These are phyloP conservation scores for Dictyostelium capitatum DNA, from an alignment of 78 protist genomes.

Conservation along the genomic window DNA sequence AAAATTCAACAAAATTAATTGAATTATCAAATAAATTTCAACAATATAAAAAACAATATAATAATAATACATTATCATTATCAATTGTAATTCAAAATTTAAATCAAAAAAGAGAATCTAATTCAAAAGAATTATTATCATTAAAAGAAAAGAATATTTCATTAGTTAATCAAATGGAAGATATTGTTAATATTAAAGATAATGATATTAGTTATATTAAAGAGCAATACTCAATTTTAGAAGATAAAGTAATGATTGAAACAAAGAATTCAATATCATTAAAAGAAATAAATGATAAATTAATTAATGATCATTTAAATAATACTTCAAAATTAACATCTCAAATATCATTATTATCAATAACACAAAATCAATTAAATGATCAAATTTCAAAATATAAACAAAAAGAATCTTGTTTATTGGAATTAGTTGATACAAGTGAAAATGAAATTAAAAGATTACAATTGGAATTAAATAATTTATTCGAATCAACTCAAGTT, in stretches of 20 bases:
- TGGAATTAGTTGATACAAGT: background rate
- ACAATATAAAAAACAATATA: background rate
- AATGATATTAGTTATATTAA: slow-evolving; percentile 19
- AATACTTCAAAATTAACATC: background rate
- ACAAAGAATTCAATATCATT: background rate
- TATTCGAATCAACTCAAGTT: background rate
- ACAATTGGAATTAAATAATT: background rate
- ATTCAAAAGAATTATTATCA: background rate
- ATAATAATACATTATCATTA: background rate
- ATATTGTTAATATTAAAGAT: slow-evolving; percentile 11
- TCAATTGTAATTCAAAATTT: background rate
- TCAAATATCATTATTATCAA: background rate
- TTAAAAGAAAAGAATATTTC: background rate
- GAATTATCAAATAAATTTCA: background rate
- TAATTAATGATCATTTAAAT: background rate
- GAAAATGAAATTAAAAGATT: background rate
- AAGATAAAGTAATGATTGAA: background rate
- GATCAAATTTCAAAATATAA: slow-evolving; percentile 22
- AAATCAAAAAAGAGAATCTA: background rate
- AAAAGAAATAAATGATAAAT: background rate
- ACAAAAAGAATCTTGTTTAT: background rate
- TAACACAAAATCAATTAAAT: background rate
- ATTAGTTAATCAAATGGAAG: slow-evolving; percentile 9
- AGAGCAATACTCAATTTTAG: background rate
- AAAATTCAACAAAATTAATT: background rate